These are phyloP conservation scores for Umbelopsis vinacea DNA, from an alignment of 192 early-diverging fungal species.

Conservation along the genomic window DNA sequence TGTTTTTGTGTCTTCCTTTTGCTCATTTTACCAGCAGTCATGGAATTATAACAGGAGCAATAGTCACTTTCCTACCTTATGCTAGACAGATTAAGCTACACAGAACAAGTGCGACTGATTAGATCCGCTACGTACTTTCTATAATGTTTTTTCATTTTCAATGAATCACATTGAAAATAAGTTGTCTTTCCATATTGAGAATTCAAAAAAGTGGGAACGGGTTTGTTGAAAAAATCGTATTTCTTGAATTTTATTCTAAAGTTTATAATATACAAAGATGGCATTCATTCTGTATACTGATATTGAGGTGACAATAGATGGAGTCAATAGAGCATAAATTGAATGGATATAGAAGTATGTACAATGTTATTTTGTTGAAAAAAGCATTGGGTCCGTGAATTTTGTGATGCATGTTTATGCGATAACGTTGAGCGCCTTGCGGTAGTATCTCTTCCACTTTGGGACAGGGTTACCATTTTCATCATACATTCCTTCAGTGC, in stretches of 20 bases:
- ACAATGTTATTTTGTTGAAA: constrained; percentile 24
- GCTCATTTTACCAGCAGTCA: no score
- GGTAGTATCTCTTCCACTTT: constrained; percentile 27
- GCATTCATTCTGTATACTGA: not conserved
- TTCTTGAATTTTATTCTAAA: not conserved
- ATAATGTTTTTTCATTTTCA: no score
- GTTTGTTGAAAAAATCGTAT: not conserved
- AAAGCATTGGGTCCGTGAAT: constrained; percentile 4
- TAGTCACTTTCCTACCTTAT: no score
- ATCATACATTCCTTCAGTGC: constrained; percentile 15
- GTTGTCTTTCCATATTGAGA: no score
- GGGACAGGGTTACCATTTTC: constrained; percentile 15
- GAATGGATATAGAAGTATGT: not conserved
- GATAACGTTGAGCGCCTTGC: constrained; percentile 30
- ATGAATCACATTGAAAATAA: no score
- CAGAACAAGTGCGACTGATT: no score
- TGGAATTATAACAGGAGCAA: no score
- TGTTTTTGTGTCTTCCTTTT: not conserved
- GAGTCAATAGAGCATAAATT: not conserved
- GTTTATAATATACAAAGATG: not conserved
- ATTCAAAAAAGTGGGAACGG: no score
- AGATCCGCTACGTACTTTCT: no score
- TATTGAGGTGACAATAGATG: not conserved
- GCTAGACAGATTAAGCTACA: no score
- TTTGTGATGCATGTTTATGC: constrained; percentile 17